Percentiles rank a stretch among this genome's conserved stretches.
Evolutionary conservation across 2,329 filamentous ascomycete species (phyloP).

Genomic region (Penicillium sp.): DNA sequence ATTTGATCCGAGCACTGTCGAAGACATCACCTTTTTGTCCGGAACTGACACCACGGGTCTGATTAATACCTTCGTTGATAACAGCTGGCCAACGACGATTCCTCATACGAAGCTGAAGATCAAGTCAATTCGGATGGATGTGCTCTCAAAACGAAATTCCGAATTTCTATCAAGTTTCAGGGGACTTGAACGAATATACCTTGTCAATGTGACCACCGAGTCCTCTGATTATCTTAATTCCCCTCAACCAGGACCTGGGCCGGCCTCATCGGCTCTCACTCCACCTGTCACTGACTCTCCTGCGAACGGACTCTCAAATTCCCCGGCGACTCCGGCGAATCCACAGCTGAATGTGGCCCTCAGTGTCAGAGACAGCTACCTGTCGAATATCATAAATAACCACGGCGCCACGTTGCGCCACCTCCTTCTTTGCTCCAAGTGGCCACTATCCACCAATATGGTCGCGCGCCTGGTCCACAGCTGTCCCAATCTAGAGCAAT

Average conservation of each 20-base stretch:
- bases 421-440: slow-evolving; percentile 56
- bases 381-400: slow-evolving; percentile 51
- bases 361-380: slow-evolving; percentile 46
- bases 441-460: slow-evolving; percentile 51
- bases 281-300: slow-evolving; percentile 25
- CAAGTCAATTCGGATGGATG: slow-evolving; percentile 51
- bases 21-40: slow-evolving; percentile 55
- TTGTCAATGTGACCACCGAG: slow-evolving; percentile 44
- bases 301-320: slow-evolving; percentile 21
- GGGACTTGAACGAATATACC: slow-evolving; percentile 52
- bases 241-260: slow-evolving; percentile 21
- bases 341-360: slow-evolving; percentile 28
- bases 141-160: slow-evolving; percentile 45
- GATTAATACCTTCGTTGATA: slow-evolving; percentile 54
- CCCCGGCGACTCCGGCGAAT: slow-evolving; percentile 23
- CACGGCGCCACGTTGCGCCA: slow-evolving; percentile 55
- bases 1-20: slow-evolving; percentile 42
- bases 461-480: slow-evolving; percentile 52
- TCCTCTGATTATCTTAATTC: slow-evolving; percentile 34
- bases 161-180: slow-evolving; percentile 44
- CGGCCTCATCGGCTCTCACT: slow-evolving; percentile 27
- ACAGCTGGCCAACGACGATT: slow-evolving; percentile 49
- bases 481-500: slow-evolving; percentile 59
- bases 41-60: slow-evolving; percentile 42
- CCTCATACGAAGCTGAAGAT: slow-evolving; percentile 36